These are phyloP conservation scores for Scedosporium apiospermum DNA, from an alignment of 2,329 filamentous ascomycete genomes.

Conservation along the genomic window DNA sequence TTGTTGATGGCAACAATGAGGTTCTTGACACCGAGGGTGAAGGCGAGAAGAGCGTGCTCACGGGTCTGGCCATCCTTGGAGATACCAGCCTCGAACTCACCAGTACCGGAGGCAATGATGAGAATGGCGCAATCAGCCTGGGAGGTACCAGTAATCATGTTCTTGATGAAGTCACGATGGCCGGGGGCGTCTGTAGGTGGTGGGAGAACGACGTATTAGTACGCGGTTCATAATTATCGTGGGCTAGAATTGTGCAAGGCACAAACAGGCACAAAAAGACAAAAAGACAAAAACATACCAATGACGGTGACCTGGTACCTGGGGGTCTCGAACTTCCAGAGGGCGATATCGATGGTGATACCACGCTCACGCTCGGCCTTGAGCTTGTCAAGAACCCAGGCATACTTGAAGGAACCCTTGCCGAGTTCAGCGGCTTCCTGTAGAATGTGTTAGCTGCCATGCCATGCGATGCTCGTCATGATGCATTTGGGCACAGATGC, in stretches of 20 bases:
- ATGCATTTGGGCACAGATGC: neutral
- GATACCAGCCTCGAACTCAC: conserved; percentile 99
- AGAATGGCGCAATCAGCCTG: conserved; percentile 99
- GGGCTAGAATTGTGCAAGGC: neutral
- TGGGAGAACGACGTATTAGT: conserved; percentile 10
- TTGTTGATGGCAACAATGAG: conserved; percentile 99
- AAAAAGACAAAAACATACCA: conserved; percentile 45
- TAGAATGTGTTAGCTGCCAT: conserved; percentile 13
- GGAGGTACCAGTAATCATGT: conserved; percentile 99
- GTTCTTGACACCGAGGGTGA: conserved; percentile 99
- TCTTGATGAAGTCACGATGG: conserved; percentile 99
- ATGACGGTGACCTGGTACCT: conserved; percentile 98
- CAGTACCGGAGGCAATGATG: conserved; percentile 99
- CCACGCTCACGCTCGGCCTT: conserved; percentile 99
- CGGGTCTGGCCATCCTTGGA: conserved; percentile 99
- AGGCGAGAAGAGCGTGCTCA: conserved; percentile 99
- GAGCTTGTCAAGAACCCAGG: conserved; percentile 99
- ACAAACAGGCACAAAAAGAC: too few relatives aligned
- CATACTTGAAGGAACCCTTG: conserved; percentile 99
- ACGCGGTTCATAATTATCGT: neutral
- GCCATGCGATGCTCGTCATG: neutral
- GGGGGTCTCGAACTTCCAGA: conserved; percentile 99
- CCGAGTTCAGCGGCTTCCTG: conserved; percentile 98
- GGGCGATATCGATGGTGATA: conserved; percentile 99
- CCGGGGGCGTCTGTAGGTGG: conserved; percentile 70